Base-by-base conservation (phyloP, 306 rosid species). In the Erythrophleum fordii region DNA sequence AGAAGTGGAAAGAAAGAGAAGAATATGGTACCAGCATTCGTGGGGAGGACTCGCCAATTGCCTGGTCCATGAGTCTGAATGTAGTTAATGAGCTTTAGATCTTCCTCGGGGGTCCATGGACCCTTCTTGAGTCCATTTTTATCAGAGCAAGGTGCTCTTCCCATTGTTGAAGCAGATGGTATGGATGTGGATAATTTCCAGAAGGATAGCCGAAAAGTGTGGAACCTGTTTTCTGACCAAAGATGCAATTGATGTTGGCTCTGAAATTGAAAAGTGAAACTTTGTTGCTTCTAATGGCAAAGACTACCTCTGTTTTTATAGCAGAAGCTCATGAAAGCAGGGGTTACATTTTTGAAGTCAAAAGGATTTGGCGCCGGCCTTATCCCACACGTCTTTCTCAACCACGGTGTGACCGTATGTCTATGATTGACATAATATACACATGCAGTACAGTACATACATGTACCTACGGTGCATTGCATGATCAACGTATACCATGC, bases 21-120 rank as follows among this genome's bases (percentile, higher is more conserved):
- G 18, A 18, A 6, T 20, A 6, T 23, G 0, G 13, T 69, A 93
- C 99, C 99, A 64, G 99, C 95, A 82, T 90, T 91, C 52, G 91
- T 90, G 16, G 99, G 99, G 77, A 95, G 97, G 83, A 72, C 74
- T 31, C 96, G 80, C 99, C 99, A 95, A 58, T 93, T 91, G 52
- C 98, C 94, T 0, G 97, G 89, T 25, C 99, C 98, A 79, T 91
- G 90, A 76, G 69, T 75, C 16, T 91, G 91, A 49, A 95, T 86
- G 67, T 83, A 86, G 77, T 77, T 80, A 75, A 69, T 52, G 71
- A 95, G 97, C 82, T 82, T 51, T 18, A 61, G 89, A 85, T 95
- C 99, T 84, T 95, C 99, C 79, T 95, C 99, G 0, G 95, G 84
- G 0, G 97, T 95, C 99, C 99, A 95, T 52, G 99, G 97, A 83